Percentiles rank a stretch among this genome's conserved stretches.
Evolutionary conservation across 1,139 yeast genomes (phyloP).

Genomic region (Tardiomyces depauwii): DNA sequence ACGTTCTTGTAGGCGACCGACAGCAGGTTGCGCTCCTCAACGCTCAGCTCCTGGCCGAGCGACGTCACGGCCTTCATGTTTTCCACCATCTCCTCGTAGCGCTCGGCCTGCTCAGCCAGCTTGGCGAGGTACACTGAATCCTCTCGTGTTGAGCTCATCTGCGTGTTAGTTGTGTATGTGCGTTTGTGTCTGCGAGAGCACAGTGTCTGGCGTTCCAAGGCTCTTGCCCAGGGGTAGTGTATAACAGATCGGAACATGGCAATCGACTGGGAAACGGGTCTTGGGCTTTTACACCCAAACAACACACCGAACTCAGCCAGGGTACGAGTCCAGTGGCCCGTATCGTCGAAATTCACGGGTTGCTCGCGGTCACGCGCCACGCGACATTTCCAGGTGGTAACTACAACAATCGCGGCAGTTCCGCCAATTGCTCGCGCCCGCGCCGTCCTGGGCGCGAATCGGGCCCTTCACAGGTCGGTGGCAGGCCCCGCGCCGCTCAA

Average conservation of each 20-base stretch:
- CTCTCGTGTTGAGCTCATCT: constrained; percentile 56
- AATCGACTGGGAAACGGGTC: neutral
- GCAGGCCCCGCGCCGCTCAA: too few relatives aligned
- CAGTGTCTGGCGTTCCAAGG: neutral
- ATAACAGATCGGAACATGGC: neutral
- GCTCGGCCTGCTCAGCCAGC: constrained; percentile 99
- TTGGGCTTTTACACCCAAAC: neutral
- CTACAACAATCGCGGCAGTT: too few relatives aligned
- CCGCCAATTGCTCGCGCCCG: too few relatives aligned
- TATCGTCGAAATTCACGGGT: too few relatives aligned
- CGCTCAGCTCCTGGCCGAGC: constrained; percentile 89
- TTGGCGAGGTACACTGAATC: constrained; percentile 97
- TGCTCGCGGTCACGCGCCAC: too few relatives aligned
- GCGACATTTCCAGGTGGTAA: too few relatives aligned
- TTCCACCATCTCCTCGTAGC: constrained; percentile 98
- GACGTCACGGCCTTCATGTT: constrained; percentile 97
- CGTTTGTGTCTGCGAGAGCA: neutral
- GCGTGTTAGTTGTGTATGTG: too few relatives aligned
- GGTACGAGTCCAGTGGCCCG: too few relatives aligned
- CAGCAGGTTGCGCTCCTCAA: constrained; percentile 94
- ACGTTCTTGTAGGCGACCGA: constrained; percentile 98
- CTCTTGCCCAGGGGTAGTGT: constrained; percentile 5
- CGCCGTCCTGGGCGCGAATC: too few relatives aligned
- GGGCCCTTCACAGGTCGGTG: too few relatives aligned
- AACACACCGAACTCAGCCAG: neutral